Evolutionary conservation across 139 green algal genomes (phyloP), one percentile per base, ranked within the genome.

Genomic region (Raphidocelis subcapitata): DNA sequence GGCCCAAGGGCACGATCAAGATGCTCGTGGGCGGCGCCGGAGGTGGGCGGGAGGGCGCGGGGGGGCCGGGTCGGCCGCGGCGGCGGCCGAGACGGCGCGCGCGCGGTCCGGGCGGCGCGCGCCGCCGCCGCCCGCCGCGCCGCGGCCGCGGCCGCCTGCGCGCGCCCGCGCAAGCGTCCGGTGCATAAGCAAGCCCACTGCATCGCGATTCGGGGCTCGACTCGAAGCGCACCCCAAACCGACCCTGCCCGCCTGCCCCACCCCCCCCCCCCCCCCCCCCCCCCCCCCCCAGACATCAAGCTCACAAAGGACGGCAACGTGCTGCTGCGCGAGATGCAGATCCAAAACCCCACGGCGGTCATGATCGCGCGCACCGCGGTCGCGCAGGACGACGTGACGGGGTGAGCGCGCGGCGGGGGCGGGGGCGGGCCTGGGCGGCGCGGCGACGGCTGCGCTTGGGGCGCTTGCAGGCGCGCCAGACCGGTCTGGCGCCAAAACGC

Each of bases 301-400:
- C 90, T 99, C 18, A 99, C 95, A 1, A 99, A 98, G 83, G 94
- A 98, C 67, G 94, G 94, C 65, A 97, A 97, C 81, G 94, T 98
- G 41, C 86, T 98, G 36, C 81, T 98, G 55, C 74, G 91, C 0
- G 94, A 98, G 81, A 97, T 98, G 94, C 96, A 99, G 79, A 99
- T 99, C 65, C 96, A 98, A 66, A 99, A 99, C 85, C 96, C 96
- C n/a, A 99, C 95, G 3, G 96, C 96, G 2, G 89, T 99, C 21
- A 99, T 99, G 95, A 99, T 99, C 72, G 96, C 96, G 10, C 85
- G 96, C 18, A 95, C 93, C 32, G 96, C 96, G 24, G 94, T 98
- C 8, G 96, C 96, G 1, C 96, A 99, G 67, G 95, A 99, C 61
- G 95, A 99, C 33, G 84, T 98, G 35, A 97, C 92, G 26, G 95